Percentiles rank a stretch among this genome's conserved stretches.
These are phyloP conservation scores for Dactylorhiza incarnata DNA, from an alignment of 106 monocot species.

Conservation along the genomic window DNA sequence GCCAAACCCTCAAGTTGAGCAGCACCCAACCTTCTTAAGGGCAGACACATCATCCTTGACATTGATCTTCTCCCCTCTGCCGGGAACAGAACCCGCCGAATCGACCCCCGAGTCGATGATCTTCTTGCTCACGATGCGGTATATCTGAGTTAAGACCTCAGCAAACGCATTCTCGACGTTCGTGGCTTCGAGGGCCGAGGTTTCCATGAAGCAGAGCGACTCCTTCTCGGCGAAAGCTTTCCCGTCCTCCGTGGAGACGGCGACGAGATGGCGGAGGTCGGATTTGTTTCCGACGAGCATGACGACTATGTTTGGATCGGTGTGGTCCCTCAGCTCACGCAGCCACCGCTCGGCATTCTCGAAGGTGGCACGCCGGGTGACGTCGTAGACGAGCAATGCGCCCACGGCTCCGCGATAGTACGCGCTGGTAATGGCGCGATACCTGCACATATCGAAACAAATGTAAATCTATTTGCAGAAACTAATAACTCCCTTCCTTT, in stretches of 20 bases:
- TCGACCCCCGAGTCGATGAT: constrained; percentile 24
- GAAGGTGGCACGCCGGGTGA: constrained; percentile 38
- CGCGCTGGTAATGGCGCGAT: constrained; percentile 48
- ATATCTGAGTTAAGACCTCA: constrained; percentile 40
- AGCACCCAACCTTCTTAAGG: constrained; percentile 35
- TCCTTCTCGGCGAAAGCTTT: constrained; percentile 32
- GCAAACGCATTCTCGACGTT: constrained; percentile 45
- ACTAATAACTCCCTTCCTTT: too few relatives aligned
- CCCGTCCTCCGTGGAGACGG: constrained; percentile 31
- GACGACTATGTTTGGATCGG: constrained; percentile 43
- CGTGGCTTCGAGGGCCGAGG: constrained; percentile 40
- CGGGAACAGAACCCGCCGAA: constrained; percentile 9
- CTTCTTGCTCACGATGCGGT: constrained; percentile 38
- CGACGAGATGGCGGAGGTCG: constrained; percentile 38
- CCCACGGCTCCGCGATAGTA: constrained; percentile 52
- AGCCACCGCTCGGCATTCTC: constrained; percentile 45
- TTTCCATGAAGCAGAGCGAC: constrained; percentile 47
- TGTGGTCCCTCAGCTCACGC: constrained; percentile 38
- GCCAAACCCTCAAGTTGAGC: constrained; percentile 17
- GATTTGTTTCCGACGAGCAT: constrained; percentile 53
- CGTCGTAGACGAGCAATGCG: constrained; percentile 41
- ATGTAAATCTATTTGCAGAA: too few relatives aligned
- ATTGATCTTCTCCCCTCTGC: constrained; percentile 36
- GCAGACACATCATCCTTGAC: constrained; percentile 38
- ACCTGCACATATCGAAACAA: constrained; percentile 12